A percentile compares a stretch with the other conserved stretches of the same genome.
These are phyloP conservation scores for Leptosphaerulina australis DNA, from an alignment of 2,329 filamentous ascomycete genomes.

Conservation along the genomic window DNA sequence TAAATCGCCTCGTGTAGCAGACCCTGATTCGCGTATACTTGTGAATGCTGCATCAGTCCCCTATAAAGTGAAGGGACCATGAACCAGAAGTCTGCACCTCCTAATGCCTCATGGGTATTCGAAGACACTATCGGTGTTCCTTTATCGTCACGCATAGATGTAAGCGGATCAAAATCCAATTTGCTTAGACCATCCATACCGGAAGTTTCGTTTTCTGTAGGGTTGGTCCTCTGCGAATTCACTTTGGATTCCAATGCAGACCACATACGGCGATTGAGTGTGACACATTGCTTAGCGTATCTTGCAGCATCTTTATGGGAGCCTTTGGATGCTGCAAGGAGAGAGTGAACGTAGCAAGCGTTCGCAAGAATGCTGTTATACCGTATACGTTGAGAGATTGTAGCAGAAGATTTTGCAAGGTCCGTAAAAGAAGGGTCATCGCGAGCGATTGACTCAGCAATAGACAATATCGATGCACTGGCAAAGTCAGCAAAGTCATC, in stretches of 20 bases:
- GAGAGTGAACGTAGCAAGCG: slow-evolving; percentile 68
- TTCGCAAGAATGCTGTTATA: slow-evolving; percentile 63
- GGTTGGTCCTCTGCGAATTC: slow-evolving; percentile 25
- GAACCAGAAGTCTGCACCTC: slow-evolving; percentile 77
- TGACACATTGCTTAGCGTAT: slow-evolving; percentile 57
- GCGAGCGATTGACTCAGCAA: slow-evolving; percentile 38
- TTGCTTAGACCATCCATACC: slow-evolving; percentile 27
- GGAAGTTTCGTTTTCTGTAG: slow-evolving; percentile 21
- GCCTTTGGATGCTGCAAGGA: slow-evolving; percentile 65
- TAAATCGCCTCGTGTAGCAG: slow-evolving; percentile 87
- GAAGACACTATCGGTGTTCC: slow-evolving; percentile 46
- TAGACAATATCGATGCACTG: slow-evolving; percentile 39
- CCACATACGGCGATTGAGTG: slow-evolving; percentile 59
- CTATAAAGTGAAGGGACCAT: slow-evolving; percentile 76
- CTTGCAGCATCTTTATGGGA: slow-evolving; percentile 54
- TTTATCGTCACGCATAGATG: slow-evolving; percentile 39
- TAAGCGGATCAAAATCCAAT: slow-evolving; percentile 33
- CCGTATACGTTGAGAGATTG: slow-evolving; percentile 42
- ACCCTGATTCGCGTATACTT: slow-evolving; percentile 81
- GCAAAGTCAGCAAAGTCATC: slow-evolving; percentile 19
- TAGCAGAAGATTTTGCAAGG: slow-evolving; percentile 39
- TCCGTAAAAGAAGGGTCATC: slow-evolving; percentile 38
- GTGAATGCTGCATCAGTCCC: slow-evolving; percentile 74
- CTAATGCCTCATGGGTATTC: slow-evolving; percentile 53
- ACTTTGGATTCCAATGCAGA: slow-evolving; percentile 55